A percentile compares a stretch with the other conserved stretches of the same genome.
phyloP scores from a whole-genome alignment of 2,329 filamentous ascomycete genomes.

The Hymenotorrendiella dingleyae region DNA sequence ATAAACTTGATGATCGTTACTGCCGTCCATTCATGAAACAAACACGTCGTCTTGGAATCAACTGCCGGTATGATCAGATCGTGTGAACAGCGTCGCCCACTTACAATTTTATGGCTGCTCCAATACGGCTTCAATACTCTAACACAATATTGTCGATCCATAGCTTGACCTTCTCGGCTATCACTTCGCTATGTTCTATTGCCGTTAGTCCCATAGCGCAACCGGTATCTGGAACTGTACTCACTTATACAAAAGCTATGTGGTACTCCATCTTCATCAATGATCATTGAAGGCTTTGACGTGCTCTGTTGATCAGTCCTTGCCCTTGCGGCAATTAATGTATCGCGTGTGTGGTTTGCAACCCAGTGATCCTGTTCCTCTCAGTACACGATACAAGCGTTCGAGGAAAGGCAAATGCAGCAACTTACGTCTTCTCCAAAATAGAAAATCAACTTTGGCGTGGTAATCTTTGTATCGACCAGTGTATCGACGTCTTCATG shows the following conservation, averaged over 20 bases:
- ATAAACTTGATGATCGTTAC: too few relatives aligned
- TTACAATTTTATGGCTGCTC: too few relatives aligned
- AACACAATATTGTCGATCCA: slow-evolving; percentile 30
- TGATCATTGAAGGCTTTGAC: slow-evolving; percentile 40
- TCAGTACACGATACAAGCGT: background rate
- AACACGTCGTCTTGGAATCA: too few relatives aligned
- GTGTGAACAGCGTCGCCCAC: too few relatives aligned
- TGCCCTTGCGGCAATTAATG: slow-evolving; percentile 43
- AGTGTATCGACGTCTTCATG: slow-evolving; percentile 25
- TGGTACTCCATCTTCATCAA: slow-evolving; percentile 50
- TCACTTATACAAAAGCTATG: slow-evolving; percentile 57
- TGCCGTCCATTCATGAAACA: too few relatives aligned
- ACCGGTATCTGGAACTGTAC: slow-evolving; percentile 18
- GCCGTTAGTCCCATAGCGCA: slow-evolving; percentile 1
- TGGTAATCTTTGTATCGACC: slow-evolving; percentile 9
- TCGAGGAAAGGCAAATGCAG: background rate
- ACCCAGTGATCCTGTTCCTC: slow-evolving; percentile 52
- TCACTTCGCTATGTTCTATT: slow-evolving; percentile 41
- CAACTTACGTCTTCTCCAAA: slow-evolving; percentile 44
- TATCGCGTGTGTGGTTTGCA: slow-evolving; percentile 47
- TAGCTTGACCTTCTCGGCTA: slow-evolving; percentile 41
- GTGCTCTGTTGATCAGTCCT: slow-evolving; percentile 27
- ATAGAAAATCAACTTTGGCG: slow-evolving; percentile 51
- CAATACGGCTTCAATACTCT: background rate
- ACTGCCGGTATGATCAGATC: too few relatives aligned